Base-by-base conservation (phyloP, 306 rosid genomes). In the Glycine latifolia region DNA sequence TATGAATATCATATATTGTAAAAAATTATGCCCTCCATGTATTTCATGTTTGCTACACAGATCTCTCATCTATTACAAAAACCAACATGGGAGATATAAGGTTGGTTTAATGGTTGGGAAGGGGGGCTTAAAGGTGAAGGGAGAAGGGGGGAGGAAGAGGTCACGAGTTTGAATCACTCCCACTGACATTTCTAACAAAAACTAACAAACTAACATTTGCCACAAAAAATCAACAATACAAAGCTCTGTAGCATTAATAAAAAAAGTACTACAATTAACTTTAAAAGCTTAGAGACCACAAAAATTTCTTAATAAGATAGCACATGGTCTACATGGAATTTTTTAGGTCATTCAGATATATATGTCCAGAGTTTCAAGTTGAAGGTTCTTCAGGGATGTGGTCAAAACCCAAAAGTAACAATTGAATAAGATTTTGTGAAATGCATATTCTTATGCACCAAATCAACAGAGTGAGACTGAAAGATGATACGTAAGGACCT, bases 11-110 rank as follows among this genome's bases (percentile, higher is more conserved):
- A 63, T 39, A 72, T 17, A 76, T 20, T 39, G 35, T 53, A 56
- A 69, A 69, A 39, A 50, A 50, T 17, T 14, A 77, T 1, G 8
- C 56, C 16, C 33, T 35, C 67, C 71, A 35, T 47, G 26, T 56
- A 47, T 56, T 83, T 72, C 71, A 53, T 66, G 65, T 39, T 71
- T 15, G 53, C 66, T 35, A 47, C 59, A 79, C 13, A 47, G 48
- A 37, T 37, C 41, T 37, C 49, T 37, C 58, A 56, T 71, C 47
- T 35, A 83, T 62, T 15, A 71, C 59, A 43, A 78, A 83, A 72
- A 8, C 70, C 49, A 78, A 26, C 31, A 26, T 26, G 31, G 31
- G 31, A 26, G 31, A 26, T 26, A 26, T 26, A 26, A 26, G 31
- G 31, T 26, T 26, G 31, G 31, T 2, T 26, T 26, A 2, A 26